Conservation (phyloP, 2,329 filamentous ascomycete species). For the Calcarisporium arbuscula region DNA sequence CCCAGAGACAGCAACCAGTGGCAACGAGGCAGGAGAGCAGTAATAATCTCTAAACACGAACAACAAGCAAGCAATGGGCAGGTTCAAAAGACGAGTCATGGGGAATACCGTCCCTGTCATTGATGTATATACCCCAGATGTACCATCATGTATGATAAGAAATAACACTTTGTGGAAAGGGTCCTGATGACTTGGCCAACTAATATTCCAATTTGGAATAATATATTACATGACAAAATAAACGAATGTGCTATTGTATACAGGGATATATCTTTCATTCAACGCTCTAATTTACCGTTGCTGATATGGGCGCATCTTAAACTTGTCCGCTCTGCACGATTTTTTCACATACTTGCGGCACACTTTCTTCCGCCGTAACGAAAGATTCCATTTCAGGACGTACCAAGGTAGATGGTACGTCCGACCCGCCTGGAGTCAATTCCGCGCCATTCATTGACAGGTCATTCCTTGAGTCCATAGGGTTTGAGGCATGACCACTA, state of each 20-base stretch:
- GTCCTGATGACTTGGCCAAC: constrained; percentile 1
- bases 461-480: constrained; percentile 1
- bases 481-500: constrained; percentile 8
- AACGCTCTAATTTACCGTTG: not conserved
- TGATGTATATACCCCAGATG: constrained; percentile 24
- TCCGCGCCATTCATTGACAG: constrained; percentile 1
- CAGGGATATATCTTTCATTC: constrained; percentile 2
- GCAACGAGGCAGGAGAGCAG: constrained; percentile 3
- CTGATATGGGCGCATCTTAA: not conserved
- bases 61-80: not conserved
- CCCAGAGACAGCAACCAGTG: not conserved
- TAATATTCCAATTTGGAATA: no score
- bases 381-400: constrained; percentile 47
- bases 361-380: constrained; percentile 44
- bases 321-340: not conserved
- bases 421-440: no score
- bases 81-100: constrained; percentile 5
- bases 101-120: constrained; percentile 14
- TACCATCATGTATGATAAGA: constrained; percentile 24
- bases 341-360: constrained; percentile 20
- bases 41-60: not conserved
- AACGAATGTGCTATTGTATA: constrained; percentile 5
- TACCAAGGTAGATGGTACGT: no score
- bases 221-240: no score
- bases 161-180: no score